Base-by-base conservation (phyloP, 1,284 basidiomycete species). In the Schizophyllum commune region DNA sequence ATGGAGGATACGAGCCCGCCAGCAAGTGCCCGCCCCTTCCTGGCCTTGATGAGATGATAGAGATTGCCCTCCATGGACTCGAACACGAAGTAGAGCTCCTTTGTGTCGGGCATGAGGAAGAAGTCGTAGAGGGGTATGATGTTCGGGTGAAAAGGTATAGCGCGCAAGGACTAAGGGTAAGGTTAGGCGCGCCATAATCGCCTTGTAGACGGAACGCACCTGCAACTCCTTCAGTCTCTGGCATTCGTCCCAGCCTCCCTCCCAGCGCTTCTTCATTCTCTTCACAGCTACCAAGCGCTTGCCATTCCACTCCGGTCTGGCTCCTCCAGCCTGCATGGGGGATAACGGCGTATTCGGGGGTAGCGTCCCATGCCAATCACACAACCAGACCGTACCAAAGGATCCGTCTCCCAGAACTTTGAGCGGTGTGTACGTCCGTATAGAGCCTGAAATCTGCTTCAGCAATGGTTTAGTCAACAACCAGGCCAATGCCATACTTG, bases 11-110 rank as follows among this genome's bases (percentile, higher is more conserved):
- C 89, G 66, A 99, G 88, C 62, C 97, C 97, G 39, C 94, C 92
- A 17, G 97, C 96, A 60, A 99, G 85, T 6, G 94, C 88, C 62
- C 96, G 86, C 60, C 96, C 95, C 75, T 93, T 95, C 64, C 97
- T 88, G 34, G 96, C 89, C 78, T 97, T 98, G 75, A 98, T 97
- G 76, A 99, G 91, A 75, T 99, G 97, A 75, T 97, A 99, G 62
- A 99, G 85, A 75, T 99, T 99, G 68, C 97, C 97, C 76, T 99
- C 97, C 97, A 99, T 99, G 72, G 95, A 96, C 77, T 99, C 97
- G 74, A 99, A 99, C 58, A 99, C 97, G 72, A 99, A 98, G 76
- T 98, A 98, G 67, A 99, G 91, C 76, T 99, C 95, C 74, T 92
- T 93, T 60, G 93, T 87, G 65, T 87, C 83, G 1, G 96, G 96